Percentiles rank a stretch among this genome's conserved stretches.
These are phyloP conservation scores for Aspergillus sclerotioniger DNA, from an alignment of 495 filamentous ascomycete species.

Conservation along the genomic window DNA sequence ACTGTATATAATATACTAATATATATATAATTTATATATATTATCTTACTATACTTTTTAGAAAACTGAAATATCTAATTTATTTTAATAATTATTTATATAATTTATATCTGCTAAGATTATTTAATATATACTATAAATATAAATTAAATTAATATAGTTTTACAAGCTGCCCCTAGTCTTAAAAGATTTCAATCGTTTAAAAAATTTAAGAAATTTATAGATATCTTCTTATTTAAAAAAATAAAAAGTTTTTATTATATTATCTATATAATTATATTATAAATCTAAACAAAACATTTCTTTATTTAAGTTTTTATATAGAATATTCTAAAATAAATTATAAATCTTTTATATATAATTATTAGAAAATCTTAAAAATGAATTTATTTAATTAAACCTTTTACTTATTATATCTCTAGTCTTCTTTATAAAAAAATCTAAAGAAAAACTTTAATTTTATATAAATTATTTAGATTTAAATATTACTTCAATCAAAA, in stretches of 20 bases:
- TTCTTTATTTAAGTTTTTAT: constrained; percentile 3
- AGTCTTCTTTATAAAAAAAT: constrained; percentile 8
- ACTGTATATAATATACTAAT: not conserved
- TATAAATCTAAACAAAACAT: not conserved
- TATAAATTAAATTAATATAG: constrained; percentile 2
- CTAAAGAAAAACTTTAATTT: no score
- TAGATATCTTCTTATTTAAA: constrained; percentile 1
- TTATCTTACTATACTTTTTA: not conserved
- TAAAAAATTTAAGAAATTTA: constrained; percentile 2
- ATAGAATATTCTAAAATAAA: not conserved
- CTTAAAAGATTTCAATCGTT: not conserved
- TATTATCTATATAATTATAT: no score
- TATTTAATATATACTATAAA: not conserved
- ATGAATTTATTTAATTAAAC: not conserved
- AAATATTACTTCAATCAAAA: constrained; percentile 1
- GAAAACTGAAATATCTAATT: not conserved
- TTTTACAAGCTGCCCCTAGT: not conserved
- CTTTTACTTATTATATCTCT: not conserved
- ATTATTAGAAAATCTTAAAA: not conserved
- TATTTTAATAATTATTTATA: not conserved
- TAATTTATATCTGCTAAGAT: not conserved
- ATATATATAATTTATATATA: not conserved
- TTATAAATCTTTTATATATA: not conserved
- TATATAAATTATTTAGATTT: not conserved
- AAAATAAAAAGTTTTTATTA: not conserved